Base-by-base conservation (phyloP, 371 early-diverging fungal species). In the Mortierella sp. region DNA sequence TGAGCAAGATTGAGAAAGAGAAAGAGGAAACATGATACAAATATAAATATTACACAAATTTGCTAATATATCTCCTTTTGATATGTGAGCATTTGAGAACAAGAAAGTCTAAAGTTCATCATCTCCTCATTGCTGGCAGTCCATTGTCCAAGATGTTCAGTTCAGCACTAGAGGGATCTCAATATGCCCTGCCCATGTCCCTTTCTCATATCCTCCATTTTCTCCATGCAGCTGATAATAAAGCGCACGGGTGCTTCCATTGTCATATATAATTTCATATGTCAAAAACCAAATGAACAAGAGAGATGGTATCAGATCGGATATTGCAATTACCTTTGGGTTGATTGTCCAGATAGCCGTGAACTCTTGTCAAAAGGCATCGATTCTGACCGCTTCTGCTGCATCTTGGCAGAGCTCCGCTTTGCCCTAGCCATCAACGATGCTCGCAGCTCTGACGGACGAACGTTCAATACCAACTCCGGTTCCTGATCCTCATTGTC, bases 351-450 rank as follows among this genome's bases (percentile, higher is more conserved):
- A 24, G 73, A 78, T 52, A 73, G 55, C 28, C 73, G 68, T 43
- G 58, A 65, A 37, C 69, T 68, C 5, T 61, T 68, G 22, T 73
- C 74, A 30, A 49, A 43, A 16, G 66, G 55, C 54, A 67, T 32
- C 18, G 79, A 70, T 43, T 62, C 67, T 54, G 70, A 55, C 51
- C 55, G 47, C 66, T 28, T 49, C 32, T 57, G 54, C 43, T 73
- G 70, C 60, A 67, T 5, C n/a, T 60, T 64, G 4, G 67, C 62
- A 9, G 70, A 58, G 22, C 71, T 70, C 39, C 35, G 54, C 62
- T 40, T 37, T 35, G 79, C 79, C 63, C 72, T 54, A 40, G 74
- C 79, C 79, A 79, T 74, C 58, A 79, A 35, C 16, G 79, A 79
- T 2, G 79, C 79, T 28, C 79, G 62, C 20, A 79, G 68, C 28